Percentiles rank a stretch among this genome's conserved stretches.
Evolutionary conservation across 2,329 filamentous ascomycete species (phyloP).

Genomic region (Lecanicillium sp.): DNA sequence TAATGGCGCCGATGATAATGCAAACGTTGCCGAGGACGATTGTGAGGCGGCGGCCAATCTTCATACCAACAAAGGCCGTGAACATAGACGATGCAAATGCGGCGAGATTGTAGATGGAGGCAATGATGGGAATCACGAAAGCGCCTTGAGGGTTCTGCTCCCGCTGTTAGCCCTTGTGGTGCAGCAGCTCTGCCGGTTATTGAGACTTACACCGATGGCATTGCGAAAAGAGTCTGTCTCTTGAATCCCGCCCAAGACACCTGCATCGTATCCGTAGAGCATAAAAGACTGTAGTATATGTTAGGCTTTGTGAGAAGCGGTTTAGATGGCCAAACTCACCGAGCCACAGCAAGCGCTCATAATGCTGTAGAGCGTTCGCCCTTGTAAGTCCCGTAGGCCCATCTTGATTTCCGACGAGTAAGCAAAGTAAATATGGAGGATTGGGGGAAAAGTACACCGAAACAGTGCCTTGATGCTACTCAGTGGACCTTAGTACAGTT

Average conservation of each 20-base stretch:
- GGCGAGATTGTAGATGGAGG: conserved; percentile 2
- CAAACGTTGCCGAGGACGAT: conserved; percentile 2
- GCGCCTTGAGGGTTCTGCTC: not conserved
- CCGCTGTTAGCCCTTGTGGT: not conserved
- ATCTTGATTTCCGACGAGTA: too few relatives aligned
- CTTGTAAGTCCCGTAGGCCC: not conserved
- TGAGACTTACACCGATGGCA: conserved; percentile 3
- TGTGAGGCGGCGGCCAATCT: conserved; percentile 1
- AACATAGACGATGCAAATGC: conserved; percentile 1
- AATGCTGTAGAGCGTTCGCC: not conserved
- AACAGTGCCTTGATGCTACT: too few relatives aligned
- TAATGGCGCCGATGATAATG: not conserved
- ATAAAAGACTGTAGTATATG: not conserved
- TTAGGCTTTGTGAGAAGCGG: too few relatives aligned
- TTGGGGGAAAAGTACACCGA: too few relatives aligned
- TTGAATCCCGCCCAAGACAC: not conserved
- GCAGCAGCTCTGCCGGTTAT: not conserved
- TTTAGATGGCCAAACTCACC: not conserved
- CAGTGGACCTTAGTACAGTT: too few relatives aligned
- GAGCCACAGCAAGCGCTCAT: conserved; percentile 4
- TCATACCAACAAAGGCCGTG: conserved; percentile 3
- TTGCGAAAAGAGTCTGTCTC: not conserved
- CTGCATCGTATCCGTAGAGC: conserved; percentile 1
- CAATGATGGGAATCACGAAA: not conserved
- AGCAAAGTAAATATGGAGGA: too few relatives aligned